phyloP scores from a whole-genome alignment of 352 stramenopile species.

The Pythium monospermum region DNA sequence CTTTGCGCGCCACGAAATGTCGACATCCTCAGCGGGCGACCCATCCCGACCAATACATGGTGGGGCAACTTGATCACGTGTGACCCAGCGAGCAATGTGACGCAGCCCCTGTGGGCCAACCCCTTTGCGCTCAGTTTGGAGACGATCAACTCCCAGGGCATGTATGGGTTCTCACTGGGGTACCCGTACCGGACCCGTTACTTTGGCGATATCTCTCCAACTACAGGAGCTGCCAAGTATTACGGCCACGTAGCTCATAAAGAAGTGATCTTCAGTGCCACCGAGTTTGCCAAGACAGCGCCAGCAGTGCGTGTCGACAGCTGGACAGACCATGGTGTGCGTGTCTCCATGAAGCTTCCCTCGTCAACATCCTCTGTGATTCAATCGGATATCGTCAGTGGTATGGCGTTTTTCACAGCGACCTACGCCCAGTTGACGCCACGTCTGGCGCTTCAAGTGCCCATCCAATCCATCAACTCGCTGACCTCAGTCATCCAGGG shows the following conservation, averaged over 20 bases:
- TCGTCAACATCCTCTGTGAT: slow-evolving; percentile 23
- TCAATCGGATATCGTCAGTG: slow-evolving; percentile 48
- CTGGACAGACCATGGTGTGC: slow-evolving; percentile 68
- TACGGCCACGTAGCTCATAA: slow-evolving; percentile 60
- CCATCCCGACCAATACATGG: slow-evolving; percentile 76
- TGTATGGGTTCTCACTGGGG: slow-evolving; percentile 46
- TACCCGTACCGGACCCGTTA: slow-evolving; percentile 72
- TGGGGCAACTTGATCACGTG: slow-evolving; percentile 81
- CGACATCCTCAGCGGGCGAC: slow-evolving; percentile 28
- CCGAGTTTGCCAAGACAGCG: slow-evolving; percentile 38
- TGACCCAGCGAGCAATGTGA: slow-evolving; percentile 40
- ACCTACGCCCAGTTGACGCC: slow-evolving; percentile 53
- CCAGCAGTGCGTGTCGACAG: slow-evolving; percentile 45
- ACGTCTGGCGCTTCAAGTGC: slow-evolving; percentile 41
- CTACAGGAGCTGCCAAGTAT: slow-evolving; percentile 37
- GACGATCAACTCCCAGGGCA: slow-evolving; percentile 18
- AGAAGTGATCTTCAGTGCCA: slow-evolving; percentile 53
- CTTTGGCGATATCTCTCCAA: slow-evolving; percentile 33
- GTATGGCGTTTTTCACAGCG: slow-evolving; percentile 69
- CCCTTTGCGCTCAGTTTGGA: slow-evolving; percentile 55
- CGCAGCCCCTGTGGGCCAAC: slow-evolving; percentile 59
- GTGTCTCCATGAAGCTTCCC: slow-evolving; percentile 33
- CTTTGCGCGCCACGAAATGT: slow-evolving; percentile 61
- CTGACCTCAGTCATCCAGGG: slow-evolving; percentile 20
- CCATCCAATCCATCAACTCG: slow-evolving; percentile 51